These are phyloP conservation scores for Pharus latifolius DNA, from an alignment of 176 grass and related monocot genomes.

Conservation along the genomic window DNA sequence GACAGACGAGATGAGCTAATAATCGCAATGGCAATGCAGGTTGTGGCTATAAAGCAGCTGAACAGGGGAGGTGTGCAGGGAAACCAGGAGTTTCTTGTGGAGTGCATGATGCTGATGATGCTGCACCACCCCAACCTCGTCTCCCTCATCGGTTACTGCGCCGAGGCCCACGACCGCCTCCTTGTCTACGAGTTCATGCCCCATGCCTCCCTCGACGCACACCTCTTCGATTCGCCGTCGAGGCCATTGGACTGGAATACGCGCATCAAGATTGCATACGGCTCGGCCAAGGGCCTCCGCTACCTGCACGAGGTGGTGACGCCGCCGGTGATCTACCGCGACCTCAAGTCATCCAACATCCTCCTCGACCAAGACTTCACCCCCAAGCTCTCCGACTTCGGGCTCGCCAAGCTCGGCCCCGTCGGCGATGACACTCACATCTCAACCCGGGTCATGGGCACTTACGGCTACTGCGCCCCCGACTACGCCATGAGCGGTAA, in stretches of 20 bases:
- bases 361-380: slow-evolving; percentile 23
- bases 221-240: slow-evolving; percentile 21
- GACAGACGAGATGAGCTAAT: too few relatives aligned
- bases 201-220: slow-evolving; percentile 31
- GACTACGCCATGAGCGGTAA: slow-evolving; percentile 41
- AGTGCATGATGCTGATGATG: slow-evolving; percentile 40
- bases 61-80: slow-evolving; percentile 32
- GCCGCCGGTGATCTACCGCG: slow-evolving; percentile 51
- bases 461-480: slow-evolving; percentile 44
- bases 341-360: slow-evolving; percentile 58
- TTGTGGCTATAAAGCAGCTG: slow-evolving; percentile 40
- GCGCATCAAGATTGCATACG: slow-evolving; percentile 29
- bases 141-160: slow-evolving; percentile 42
- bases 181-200: slow-evolving; percentile 50
- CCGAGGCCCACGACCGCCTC: slow-evolving; percentile 38
- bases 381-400: slow-evolving; percentile 44
- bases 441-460: slow-evolving; percentile 39
- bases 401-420: slow-evolving; percentile 44
- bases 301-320: slow-evolving; percentile 48
- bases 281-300: slow-evolving; percentile 29
- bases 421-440: slow-evolving; percentile 40
- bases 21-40: too few relatives aligned
- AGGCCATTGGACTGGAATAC: slow-evolving; percentile 12
- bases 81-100: slow-evolving; percentile 42
- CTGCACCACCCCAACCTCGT: slow-evolving; percentile 50